Evolutionary conservation across 805 yeast genomes (phyloP), one percentile per base, ranked within the genome.

Genomic region (Saccharomycopsis selenospora): DNA sequence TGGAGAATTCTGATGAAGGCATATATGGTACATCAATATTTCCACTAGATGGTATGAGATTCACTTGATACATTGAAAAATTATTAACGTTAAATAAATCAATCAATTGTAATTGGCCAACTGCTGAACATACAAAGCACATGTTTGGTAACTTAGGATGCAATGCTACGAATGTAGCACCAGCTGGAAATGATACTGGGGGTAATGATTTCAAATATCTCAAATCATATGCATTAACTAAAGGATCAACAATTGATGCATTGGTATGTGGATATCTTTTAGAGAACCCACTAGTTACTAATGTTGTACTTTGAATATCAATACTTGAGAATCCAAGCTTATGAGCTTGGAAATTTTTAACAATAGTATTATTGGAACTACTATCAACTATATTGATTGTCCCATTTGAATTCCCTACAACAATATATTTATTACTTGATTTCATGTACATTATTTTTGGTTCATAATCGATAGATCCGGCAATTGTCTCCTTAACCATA

Each of bases 161-260:
- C 53, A 91, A 71, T 43, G 85, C 73, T 1, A 84, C 93, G 60
- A 76, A 85, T 7, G 85, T 73, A 0, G 98, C 96, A 10, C 97
- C 97, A 0, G 89, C 82, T 76, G 95, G 89, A 59, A 89, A 88
- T 3, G 96, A 79, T 5, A 91, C 71, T 2, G 97, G 96, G 0
- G 95, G 70, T 48, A 82, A 64, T 1, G 89, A 74, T 46, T 77
- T 74, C 77, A 85, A 70, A 49, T 79, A 75, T 53, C 95, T 73
- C 26, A 87, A 62, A 62, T 93, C 98, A 62, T 79, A 88, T 18
- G 88, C 79, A 55, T 82, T 82, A 18, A 91, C 89, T 53, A 91
- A 72, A 0, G 95, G 91, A 60, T 93, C 98, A 6, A 79, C 71
- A 17, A 73, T 64, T 7, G 49, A 18, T 10, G 26, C 18, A 22